These are phyloP conservation scores for Eragrostis tef DNA, from an alignment of 202 grass and related monocot species.

Conservation along the genomic window DNA sequence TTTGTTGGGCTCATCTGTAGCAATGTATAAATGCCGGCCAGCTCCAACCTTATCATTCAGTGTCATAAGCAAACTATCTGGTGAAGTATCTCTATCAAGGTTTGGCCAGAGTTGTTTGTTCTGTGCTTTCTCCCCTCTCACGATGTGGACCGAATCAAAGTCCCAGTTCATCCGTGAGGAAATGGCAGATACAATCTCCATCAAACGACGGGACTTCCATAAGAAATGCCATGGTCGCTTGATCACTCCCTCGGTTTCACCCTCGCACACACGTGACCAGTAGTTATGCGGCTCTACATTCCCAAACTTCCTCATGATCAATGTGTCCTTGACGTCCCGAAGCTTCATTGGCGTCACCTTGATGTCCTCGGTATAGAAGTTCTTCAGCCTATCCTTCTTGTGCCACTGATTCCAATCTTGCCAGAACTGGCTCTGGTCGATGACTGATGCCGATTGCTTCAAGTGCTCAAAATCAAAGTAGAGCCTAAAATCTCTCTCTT, in stretches of 20 bases:
- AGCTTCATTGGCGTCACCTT: constrained; percentile 88
- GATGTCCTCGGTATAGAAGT: constrained; percentile 78
- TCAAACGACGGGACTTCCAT: constrained; percentile 86
- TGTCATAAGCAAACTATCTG: constrained; percentile 60
- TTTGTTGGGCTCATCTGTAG: constrained; percentile 73
- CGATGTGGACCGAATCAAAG: constrained; percentile 79
- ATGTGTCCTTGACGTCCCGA: constrained; percentile 61
- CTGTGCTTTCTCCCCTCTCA: constrained; percentile 82
- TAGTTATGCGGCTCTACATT: constrained; percentile 81
- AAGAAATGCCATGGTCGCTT: constrained; percentile 87
- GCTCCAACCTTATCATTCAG: constrained; percentile 80
- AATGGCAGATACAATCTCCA: constrained; percentile 91
- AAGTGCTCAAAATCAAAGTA: constrained; percentile 96
- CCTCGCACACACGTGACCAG: constrained; percentile 88
- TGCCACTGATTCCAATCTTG: constrained; percentile 81
- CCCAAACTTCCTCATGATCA: constrained; percentile 92
- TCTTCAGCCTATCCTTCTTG: constrained; percentile 70
- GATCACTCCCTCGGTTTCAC: constrained; percentile 76
- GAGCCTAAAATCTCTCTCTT: constrained; percentile 80
- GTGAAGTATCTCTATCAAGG: constrained; percentile 76
- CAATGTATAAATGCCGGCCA: constrained; percentile 76
- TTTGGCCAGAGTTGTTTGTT: constrained; percentile 82
- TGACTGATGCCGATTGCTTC: constrained; percentile 70
- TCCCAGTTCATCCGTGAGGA: constrained; percentile 87
- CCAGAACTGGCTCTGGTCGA: constrained; percentile 85